Evolutionary conservation across 2,329 filamentous ascomycete genomes (phyloP).

Genomic region (Calonectria pseudoturangicola): DNA sequence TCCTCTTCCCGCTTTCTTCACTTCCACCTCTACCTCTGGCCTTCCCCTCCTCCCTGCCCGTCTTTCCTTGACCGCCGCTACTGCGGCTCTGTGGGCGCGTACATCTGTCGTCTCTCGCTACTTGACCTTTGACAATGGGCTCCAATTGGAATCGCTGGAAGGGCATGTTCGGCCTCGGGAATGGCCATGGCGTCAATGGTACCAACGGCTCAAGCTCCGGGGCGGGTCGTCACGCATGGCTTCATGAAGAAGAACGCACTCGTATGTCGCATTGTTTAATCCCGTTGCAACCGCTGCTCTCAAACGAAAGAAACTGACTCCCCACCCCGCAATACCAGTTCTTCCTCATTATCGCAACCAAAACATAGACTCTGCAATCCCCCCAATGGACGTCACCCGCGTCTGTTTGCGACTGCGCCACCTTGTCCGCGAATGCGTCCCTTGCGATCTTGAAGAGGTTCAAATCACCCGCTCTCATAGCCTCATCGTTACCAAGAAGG

Average conservation of each 20-base stretch:
- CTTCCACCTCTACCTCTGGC: neutral
- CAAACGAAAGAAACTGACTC: conserved; percentile 7
- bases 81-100: neutral
- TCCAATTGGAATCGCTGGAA: conserved; percentile 57
- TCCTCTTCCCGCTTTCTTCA: neutral
- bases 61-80: neutral
- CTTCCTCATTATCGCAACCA: conserved; percentile 78
- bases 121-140: conserved; percentile 42
- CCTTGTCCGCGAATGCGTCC: conserved; percentile 90
- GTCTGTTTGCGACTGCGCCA: conserved; percentile 92
- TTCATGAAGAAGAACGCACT: conserved; percentile 66
- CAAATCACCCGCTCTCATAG: conserved; percentile 88
- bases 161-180: conserved; percentile 54
- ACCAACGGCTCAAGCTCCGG: conserved; percentile 46
- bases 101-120: conserved; percentile 38
- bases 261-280: conserved; percentile 59
- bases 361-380: conserved; percentile 78
- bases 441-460: conserved; percentile 89
- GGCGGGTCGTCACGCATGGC: conserved; percentile 57
- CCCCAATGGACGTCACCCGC: conserved; percentile 88
- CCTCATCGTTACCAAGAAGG: conserved; percentile 86
- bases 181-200: conserved; percentile 41
- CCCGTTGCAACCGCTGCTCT: neutral
- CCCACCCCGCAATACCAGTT: conserved; percentile 66
- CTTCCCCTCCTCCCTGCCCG: neutral